Percentiles rank a stretch among this genome's conserved stretches.
Evolutionary conservation across 1,139 yeast species (phyloP).

Genomic region (Suhomyces bribrorum): DNA sequence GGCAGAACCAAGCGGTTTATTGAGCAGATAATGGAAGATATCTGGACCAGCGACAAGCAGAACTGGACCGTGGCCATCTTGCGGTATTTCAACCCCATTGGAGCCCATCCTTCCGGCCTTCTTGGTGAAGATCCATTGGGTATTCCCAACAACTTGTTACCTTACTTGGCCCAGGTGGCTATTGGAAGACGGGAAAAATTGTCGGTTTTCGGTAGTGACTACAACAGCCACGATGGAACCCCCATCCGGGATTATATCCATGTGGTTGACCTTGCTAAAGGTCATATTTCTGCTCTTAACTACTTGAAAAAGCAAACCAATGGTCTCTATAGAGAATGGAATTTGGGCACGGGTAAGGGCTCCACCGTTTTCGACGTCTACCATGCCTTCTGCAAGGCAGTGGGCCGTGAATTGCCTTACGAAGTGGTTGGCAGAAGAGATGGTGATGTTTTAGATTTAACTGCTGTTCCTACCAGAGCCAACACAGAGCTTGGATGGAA

Average conservation of each 20-base stretch:
- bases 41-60: conserved; percentile 46
- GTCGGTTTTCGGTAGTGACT: conserved; percentile 67
- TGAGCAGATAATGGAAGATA: conserved; percentile 63
- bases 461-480: conserved; percentile 73
- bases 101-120: conserved; percentile 80
- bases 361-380: conserved; percentile 75
- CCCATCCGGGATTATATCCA: conserved; percentile 84
- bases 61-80: conserved; percentile 65
- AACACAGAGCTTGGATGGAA: conserved; percentile 66
- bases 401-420: conserved; percentile 66
- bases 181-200: conserved; percentile 69
- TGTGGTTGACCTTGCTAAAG: conserved; percentile 79
- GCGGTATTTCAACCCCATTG: conserved; percentile 81
- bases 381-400: conserved; percentile 65
- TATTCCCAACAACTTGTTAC: conserved; percentile 73
- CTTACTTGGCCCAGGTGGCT: conserved; percentile 78
- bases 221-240: conserved; percentile 72
- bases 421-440: conserved; percentile 66
- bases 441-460: conserved; percentile 78
- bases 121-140: conserved; percentile 83
- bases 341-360: conserved; percentile 80
- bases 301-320: conserved; percentile 37
- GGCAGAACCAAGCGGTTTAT: conserved; percentile 71
- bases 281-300: conserved; percentile 71
- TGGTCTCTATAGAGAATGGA: conserved; percentile 76